phyloP scores from a whole-genome alignment of 768 basidiomycete species.

The Agaricus sinodeliciosus region DNA sequence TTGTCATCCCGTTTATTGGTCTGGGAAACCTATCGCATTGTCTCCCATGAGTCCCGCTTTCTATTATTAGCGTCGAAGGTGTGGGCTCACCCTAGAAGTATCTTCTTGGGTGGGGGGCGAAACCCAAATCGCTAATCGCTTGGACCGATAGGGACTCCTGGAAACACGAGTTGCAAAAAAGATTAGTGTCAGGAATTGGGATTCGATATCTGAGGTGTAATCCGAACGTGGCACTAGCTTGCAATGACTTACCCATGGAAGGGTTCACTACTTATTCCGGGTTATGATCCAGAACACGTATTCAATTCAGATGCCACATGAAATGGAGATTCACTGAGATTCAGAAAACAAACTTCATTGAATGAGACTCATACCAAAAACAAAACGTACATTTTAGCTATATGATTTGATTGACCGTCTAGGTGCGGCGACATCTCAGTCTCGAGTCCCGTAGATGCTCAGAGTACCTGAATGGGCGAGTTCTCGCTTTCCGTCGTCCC shows the following conservation, averaged over 20 bases:
- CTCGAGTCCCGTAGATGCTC: no score
- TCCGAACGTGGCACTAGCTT: conserved; percentile 5
- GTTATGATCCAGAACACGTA: conserved; percentile 3
- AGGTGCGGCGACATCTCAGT: no score
- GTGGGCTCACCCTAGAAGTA: background rate
- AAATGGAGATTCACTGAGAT: background rate
- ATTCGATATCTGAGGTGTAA: conserved; percentile 3
- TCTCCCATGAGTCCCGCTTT: background rate
- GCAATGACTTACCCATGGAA: background rate
- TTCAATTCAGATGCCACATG: background rate
- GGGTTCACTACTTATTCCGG: conserved; percentile 6
- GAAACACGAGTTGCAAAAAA: background rate
- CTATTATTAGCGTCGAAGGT: background rate
- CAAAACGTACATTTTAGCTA: no score
- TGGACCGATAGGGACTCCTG: conserved; percentile 2
- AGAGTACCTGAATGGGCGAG: no score
- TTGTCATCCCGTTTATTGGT: background rate
- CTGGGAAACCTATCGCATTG: background rate
- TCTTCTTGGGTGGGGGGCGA: background rate
- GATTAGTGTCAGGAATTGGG: conserved; percentile 5
- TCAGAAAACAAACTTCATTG: no score
- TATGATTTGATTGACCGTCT: no score
- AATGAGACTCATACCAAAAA: no score
- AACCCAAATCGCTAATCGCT: background rate
- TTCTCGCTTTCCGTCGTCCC: no score